phyloP scores from a whole-genome alignment of 306 rosid genomes.

The Trifolium subterraneum region DNA sequence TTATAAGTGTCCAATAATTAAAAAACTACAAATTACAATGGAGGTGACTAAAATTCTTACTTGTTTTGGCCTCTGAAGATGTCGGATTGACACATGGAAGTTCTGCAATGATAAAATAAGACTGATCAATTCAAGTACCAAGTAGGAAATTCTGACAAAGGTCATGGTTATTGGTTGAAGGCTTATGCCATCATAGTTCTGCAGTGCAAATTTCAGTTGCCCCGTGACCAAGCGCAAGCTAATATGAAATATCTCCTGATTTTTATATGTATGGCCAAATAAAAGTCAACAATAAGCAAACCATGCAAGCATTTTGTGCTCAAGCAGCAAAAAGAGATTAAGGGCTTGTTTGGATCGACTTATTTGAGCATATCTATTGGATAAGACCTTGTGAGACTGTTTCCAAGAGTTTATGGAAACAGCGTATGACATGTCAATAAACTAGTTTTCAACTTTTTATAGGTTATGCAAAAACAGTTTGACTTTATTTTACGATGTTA shows the following conservation, averaged over 20 bases:
- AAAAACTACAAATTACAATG: slow-evolving; percentile 19
- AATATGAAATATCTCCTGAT: slow-evolving; percentile 18
- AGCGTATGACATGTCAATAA: background rate
- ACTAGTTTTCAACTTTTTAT: background rate
- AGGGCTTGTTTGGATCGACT: background rate
- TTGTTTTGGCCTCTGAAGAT: slow-evolving; percentile 48
- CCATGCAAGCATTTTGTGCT: background rate
- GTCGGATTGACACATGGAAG: slow-evolving; percentile 58
- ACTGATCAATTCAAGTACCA: slow-evolving; percentile 31
- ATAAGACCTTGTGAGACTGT: background rate
- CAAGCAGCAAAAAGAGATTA: slow-evolving; percentile 7
- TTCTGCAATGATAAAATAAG: slow-evolving; percentile 59
- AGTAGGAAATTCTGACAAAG: slow-evolving; percentile 11
- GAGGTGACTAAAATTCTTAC: slow-evolving; percentile 54
- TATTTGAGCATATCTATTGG: background rate
- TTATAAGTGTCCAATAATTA: slow-evolving; percentile 1
- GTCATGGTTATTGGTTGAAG: background rate
- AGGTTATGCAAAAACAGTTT: background rate
- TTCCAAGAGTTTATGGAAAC: too few relatives aligned
- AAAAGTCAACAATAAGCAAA: slow-evolving; percentile 13
- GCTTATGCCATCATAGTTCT: slow-evolving; percentile 2
- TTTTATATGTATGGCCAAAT: background rate
- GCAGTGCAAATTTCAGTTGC: slow-evolving; percentile 3
- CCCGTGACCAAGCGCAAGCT: slow-evolving; percentile 22
- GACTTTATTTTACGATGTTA: background rate